Percentiles rank a stretch among this genome's conserved stretches.
Conservation (phyloP, 106 monocot species). For the Dendrobium nobile region DNA sequence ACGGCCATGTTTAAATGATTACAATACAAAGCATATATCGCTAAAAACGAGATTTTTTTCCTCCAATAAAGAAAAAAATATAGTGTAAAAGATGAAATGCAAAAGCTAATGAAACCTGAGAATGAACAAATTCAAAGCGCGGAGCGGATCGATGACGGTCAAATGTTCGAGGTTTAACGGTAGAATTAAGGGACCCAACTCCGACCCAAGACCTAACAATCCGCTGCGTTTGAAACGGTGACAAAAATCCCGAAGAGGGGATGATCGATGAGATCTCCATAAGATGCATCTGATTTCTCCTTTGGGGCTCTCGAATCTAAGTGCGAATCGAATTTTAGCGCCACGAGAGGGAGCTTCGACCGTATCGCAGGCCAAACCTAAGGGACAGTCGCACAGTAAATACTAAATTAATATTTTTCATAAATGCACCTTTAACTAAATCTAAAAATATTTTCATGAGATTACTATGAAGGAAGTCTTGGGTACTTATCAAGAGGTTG, state of each 20-base stretch:
- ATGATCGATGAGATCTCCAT: not conserved
- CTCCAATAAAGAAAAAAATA: not conserved
- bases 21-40: not conserved
- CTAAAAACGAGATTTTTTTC: not conserved
- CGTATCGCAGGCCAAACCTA: not conserved
- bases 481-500: too few species aligned
- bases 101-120: slow-evolving; percentile 4
- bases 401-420: too few species aligned
- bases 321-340: not conserved
- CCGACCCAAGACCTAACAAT: not conserved
- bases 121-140: not conserved
- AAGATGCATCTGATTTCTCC: not conserved
- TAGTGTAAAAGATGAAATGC: not conserved
- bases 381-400: not conserved
- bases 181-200: not conserved
- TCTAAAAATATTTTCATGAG: too few species aligned
- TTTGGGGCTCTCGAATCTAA: not conserved
- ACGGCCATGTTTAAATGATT: not conserved
- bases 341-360: not conserved
- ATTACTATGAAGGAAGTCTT: too few species aligned
- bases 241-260: not conserved
- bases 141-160: not conserved
- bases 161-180: not conserved
- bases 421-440: too few species aligned
- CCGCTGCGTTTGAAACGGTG: not conserved